These are phyloP conservation scores for Calendula officinalis DNA, from an alignment of 129 eudicot genomes.

Conservation along the genomic window DNA sequence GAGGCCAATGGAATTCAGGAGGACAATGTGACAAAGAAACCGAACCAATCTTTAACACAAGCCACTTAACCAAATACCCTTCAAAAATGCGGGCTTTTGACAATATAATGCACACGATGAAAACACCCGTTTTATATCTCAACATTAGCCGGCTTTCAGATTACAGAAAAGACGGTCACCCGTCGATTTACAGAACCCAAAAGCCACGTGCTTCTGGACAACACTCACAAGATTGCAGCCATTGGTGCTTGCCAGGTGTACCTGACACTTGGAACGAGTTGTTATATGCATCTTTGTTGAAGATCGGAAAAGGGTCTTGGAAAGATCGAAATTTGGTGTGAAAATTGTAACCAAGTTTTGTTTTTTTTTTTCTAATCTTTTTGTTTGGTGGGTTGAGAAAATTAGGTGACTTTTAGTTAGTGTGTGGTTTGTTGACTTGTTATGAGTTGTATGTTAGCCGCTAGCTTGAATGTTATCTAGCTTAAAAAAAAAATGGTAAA, in stretches of 20 bases:
- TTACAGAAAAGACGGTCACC: conserved; percentile 90
- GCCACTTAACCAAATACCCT: conserved; percentile 58
- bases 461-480: conserved; percentile 16
- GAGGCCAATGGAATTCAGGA: conserved; percentile 94
- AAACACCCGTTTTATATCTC: conserved; percentile 63
- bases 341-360: conserved; percentile 14
- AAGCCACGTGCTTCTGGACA: conserved; percentile 45
- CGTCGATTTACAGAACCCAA: conserved; percentile 64
- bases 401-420: background rate
- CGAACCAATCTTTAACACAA: conserved; percentile 61
- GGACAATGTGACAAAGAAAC: conserved; percentile 93
- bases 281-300: conserved; percentile 73
- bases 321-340: conserved; percentile 27
- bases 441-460: conserved; percentile 17
- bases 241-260: conserved; percentile 97
- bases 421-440: conserved; percentile 6
- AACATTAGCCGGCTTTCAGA: conserved; percentile 84
- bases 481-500: no score
- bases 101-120: conserved; percentile 53
- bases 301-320: conserved; percentile 60
- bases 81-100: conserved; percentile 76
- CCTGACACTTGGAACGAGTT: conserved; percentile 95
- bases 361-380: no score
- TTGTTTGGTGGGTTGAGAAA: conserved; percentile 12
- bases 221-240: conserved; percentile 86